These are phyloP conservation scores for Fragilaria radians DNA, from an alignment of 108 stramenopile species.

Conservation along the genomic window DNA sequence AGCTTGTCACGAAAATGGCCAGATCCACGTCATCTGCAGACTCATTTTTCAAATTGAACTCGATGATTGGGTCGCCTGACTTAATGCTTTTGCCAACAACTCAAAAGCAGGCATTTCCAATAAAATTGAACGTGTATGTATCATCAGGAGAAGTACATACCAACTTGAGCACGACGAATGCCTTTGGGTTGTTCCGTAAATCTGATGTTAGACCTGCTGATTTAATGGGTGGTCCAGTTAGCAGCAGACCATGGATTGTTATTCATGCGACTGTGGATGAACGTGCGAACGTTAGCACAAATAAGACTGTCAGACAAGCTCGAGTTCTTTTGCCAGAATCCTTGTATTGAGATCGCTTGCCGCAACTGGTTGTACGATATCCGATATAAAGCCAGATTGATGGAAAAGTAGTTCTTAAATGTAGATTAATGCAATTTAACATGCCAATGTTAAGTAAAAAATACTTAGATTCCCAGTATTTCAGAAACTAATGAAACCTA, in stretches of 20 bases:
- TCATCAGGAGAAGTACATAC: constrained; percentile 52
- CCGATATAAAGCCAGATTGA: no score
- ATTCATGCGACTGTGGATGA: constrained; percentile 51
- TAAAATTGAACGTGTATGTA: constrained; percentile 56
- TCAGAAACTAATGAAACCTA: no score
- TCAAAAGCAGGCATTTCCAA: constrained; percentile 8
- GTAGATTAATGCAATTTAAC: no score
- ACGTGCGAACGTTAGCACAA: constrained; percentile 60
- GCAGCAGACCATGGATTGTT: constrained; percentile 51
- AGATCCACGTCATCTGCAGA: constrained; percentile 22
- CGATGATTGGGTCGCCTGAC: constrained; percentile 34
- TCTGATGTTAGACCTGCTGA: constrained; percentile 37
- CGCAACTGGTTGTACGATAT: no score
- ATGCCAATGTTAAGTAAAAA: no score
- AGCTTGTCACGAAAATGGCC: constrained; percentile 18
- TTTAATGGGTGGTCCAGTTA: constrained; percentile 5
- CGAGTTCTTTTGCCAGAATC: constrained; percentile 37
- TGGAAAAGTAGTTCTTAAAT: no score
- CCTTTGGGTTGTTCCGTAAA: constrained; percentile 56
- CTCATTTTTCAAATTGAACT: constrained; percentile 30
- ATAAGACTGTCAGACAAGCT: constrained; percentile 39
- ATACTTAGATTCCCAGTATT: no score
- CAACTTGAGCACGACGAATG: constrained; percentile 32
- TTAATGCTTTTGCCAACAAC: constrained; percentile 19
- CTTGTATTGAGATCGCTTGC: no score